A percentile compares a stretch with the other conserved stretches of the same genome.
Evolutionary conservation across 169 alveolate species (phyloP).

Genomic region (Plasmodium gaboni): DNA sequence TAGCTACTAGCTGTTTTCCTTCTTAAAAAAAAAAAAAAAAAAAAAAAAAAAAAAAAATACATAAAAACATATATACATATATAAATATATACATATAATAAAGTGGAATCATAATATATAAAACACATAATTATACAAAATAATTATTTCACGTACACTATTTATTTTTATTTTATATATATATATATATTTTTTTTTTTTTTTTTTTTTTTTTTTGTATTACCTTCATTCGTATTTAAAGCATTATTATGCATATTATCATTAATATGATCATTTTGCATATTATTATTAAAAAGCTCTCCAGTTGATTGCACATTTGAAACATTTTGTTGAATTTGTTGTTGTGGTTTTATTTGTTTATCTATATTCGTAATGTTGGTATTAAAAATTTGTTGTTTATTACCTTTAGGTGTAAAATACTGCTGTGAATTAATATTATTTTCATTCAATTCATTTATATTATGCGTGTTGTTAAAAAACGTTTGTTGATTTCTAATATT

Average conservation of each 20-base stretch:
- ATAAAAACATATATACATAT: too few species aligned
- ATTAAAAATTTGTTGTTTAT: conserved; percentile 4
- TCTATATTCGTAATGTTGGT: not conserved
- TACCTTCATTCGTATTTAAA: not conserved
- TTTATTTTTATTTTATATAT: not conserved
- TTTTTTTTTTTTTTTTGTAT: not conserved
- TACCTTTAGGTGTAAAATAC: not conserved
- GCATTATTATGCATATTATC: not conserved
- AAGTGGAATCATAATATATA: not conserved
- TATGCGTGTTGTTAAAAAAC: not conserved
- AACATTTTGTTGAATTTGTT: not conserved
- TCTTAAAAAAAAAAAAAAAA: not conserved
- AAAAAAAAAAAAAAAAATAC: not conserved
- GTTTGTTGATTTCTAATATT: conserved; percentile 16
- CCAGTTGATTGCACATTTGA: not conserved
- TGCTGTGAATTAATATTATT: not conserved
- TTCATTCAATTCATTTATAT: not conserved
- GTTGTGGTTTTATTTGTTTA: conserved; percentile 1
- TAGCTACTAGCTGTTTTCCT: conserved; percentile 4
- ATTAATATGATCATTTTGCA: not conserved
- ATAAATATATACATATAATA: not conserved
- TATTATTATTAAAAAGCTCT: not conserved
- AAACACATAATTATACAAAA: not conserved
- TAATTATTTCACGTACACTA: not conserved
- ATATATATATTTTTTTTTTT: not conserved